phyloP scores from a whole-genome alignment of 2,329 filamentous ascomycete species.

The Helotiales sp. region DNA sequence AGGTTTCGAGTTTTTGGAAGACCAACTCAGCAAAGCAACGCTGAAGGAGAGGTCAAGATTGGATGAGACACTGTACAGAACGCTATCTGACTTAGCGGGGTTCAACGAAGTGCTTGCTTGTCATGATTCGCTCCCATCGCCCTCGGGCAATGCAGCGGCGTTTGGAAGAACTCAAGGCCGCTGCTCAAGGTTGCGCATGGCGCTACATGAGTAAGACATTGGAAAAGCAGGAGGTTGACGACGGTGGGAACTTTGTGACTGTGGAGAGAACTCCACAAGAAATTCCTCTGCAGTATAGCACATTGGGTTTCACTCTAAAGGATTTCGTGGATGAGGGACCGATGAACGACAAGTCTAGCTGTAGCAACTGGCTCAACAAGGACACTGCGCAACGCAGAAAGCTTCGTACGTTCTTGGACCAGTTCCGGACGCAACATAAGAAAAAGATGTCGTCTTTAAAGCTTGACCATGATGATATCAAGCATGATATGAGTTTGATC shows the following conservation, averaged over 20 bases:
- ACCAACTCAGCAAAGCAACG: background rate
- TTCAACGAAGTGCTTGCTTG: constrained; percentile 12
- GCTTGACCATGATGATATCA: background rate
- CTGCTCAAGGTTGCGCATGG: background rate
- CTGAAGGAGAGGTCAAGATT: constrained; percentile 4
- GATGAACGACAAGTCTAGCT: background rate
- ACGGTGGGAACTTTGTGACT: too few species aligned
- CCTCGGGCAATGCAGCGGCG: background rate
- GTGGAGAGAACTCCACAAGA: background rate
- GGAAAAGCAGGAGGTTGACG: background rate
- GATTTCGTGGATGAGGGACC: background rate
- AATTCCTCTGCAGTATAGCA: background rate
- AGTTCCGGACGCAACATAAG: background rate
- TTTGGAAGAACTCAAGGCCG: background rate
- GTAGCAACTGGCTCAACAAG: background rate
- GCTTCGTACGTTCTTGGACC: background rate
- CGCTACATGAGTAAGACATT: background rate
- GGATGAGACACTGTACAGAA: background rate
- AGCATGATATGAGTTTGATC: background rate
- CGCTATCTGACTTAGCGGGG: constrained; percentile 9
- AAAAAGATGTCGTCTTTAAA: background rate
- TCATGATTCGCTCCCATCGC: constrained; percentile 2
- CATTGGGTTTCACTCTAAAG: background rate
- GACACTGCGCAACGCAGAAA: background rate
- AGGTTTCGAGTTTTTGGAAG: constrained; percentile 4